A percentile compares a stretch with the other conserved stretches of the same genome.
These are phyloP conservation scores for Chrysoporthe deuterocubensis DNA, from an alignment of 2,329 filamentous ascomycete genomes.

Conservation along the genomic window DNA sequence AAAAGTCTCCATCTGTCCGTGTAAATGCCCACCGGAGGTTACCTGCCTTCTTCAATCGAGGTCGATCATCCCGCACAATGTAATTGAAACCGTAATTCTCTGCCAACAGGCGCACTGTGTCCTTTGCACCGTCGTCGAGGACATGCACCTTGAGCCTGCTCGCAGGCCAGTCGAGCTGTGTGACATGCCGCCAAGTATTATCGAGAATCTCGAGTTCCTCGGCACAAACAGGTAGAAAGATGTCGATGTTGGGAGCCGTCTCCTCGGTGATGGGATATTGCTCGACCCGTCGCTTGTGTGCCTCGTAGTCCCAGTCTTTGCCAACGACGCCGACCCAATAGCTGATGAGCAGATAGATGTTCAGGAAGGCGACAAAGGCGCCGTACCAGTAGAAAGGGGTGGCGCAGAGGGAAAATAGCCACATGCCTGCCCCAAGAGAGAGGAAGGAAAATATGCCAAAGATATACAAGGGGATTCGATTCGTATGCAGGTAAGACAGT, in stretches of 20 bases:
- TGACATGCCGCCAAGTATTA: constrained; percentile 43
- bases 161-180: constrained; percentile 42
- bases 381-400: constrained; percentile 44
- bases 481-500: constrained; percentile 43
- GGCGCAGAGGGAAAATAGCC: constrained; percentile 44
- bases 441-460: constrained; percentile 46
- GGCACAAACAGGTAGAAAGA: constrained; percentile 47
- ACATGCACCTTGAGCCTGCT: constrained; percentile 44
- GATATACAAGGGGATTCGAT: constrained; percentile 44
- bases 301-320: constrained; percentile 43
- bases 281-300: constrained; percentile 39
- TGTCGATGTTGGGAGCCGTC: constrained; percentile 44
- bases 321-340: constrained; percentile 46
- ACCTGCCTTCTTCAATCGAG: constrained; percentile 46
- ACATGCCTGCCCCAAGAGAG: constrained; percentile 46
- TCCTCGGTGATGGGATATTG: constrained; percentile 39
- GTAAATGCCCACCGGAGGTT: constrained; percentile 48
- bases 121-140: constrained; percentile 44
- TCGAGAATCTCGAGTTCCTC: constrained; percentile 46
- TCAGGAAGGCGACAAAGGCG: constrained; percentile 43
- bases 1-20: constrained; percentile 44
- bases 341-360: constrained; percentile 46
- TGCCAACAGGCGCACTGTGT: constrained; percentile 38
- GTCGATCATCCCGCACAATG: constrained; percentile 45
- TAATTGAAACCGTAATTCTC: constrained; percentile 43